These are phyloP conservation scores for Spatholobus suberectus DNA, from an alignment of 306 rosid genomes.

Conservation along the genomic window DNA sequence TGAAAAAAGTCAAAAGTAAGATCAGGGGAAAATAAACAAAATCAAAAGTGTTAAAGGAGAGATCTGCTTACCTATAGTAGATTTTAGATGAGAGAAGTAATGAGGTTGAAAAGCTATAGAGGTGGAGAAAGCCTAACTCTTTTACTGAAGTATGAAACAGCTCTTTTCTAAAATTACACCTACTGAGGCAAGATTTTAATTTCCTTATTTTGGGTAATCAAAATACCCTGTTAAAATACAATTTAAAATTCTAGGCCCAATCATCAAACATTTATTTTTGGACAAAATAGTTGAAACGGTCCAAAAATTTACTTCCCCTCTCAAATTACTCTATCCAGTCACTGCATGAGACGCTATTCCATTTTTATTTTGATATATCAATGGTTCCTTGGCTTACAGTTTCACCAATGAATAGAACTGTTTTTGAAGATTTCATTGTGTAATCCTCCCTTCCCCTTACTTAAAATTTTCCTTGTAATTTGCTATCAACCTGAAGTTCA, in stretches of 20 bases:
- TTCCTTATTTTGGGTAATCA: background rate
- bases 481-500: constrained; percentile 15
- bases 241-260: background rate
- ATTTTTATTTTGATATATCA: constrained; percentile 5
- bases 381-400: constrained; percentile 18
- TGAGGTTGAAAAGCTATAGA: background rate
- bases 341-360: background rate
- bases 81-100: background rate
- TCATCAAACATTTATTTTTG: constrained; percentile 1
- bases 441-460: background rate
- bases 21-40: background rate
- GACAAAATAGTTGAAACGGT: background rate
- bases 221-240: constrained; percentile 5
- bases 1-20: background rate
- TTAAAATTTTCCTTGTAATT: constrained; percentile 6
- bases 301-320: background rate
- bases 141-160: background rate
- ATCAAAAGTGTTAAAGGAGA: background rate
- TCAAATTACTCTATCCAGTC: background rate
- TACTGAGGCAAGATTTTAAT: background rate
- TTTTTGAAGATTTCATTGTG: background rate
- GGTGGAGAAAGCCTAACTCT: background rate
- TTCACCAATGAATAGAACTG: constrained; percentile 1
- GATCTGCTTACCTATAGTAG: background rate
- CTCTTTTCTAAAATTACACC: background rate